Evolutionary conservation across 192 early-diverging fungal species (phyloP).

Genomic region (Pilobolus umbonatus): DNA sequence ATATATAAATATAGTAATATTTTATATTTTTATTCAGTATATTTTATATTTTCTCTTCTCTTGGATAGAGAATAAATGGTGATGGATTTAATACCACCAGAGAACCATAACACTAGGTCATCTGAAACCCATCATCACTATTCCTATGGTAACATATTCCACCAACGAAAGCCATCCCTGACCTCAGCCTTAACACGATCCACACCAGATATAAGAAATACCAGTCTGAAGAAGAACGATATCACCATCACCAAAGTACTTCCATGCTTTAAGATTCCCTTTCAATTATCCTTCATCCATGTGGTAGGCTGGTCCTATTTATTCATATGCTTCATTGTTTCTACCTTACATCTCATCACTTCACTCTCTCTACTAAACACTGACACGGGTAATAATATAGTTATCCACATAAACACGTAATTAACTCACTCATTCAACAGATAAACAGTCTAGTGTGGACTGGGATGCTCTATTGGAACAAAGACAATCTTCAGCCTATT

Average conservation of each 20-base stretch:
- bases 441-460: neutral
- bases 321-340: neutral
- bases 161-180: constrained; percentile 18
- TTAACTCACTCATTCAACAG: neutral
- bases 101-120: too few relatives aligned
- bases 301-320: neutral
- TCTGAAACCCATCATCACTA: too few relatives aligned
- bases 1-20: too few relatives aligned
- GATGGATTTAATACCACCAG: too few relatives aligned
- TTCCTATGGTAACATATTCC: neutral
- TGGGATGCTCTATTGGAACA: neutral
- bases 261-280: neutral
- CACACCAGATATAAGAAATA: neutral
- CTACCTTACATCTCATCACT: neutral
- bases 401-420: neutral
- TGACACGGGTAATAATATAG: neutral
- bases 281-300: neutral
- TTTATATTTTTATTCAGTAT: too few relatives aligned
- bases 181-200: constrained; percentile 11
- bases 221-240: neutral
- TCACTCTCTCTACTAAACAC: neutral
- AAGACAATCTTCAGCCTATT: neutral
- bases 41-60: too few relatives aligned
- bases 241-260: neutral
- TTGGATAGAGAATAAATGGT: too few relatives aligned